phyloP scores from a whole-genome alignment of 345 rosid species.

The Orychophragmus violaceus region DNA sequence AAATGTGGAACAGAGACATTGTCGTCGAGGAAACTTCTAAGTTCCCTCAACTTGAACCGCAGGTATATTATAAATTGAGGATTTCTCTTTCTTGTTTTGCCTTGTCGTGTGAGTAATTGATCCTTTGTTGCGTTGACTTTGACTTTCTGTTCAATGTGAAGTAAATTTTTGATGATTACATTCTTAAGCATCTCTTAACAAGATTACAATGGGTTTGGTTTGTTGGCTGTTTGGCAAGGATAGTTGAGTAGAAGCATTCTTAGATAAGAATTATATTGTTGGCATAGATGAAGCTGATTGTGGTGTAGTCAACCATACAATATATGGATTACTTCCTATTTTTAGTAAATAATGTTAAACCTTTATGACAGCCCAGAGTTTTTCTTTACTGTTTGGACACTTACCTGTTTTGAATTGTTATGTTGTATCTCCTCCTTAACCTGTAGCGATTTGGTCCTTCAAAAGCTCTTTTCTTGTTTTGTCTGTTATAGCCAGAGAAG shows the following conservation, averaged over 20 bases:
- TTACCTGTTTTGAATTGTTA: not conserved
- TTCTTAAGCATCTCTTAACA: not conserved
- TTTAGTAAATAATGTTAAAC: too few species aligned
- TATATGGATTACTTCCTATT: too few species aligned
- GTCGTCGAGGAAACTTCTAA: constrained; percentile 62
- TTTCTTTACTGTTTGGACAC: not conserved
- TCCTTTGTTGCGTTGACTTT: constrained; percentile 10
- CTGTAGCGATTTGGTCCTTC: not conserved
- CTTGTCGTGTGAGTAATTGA: not conserved
- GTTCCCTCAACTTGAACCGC: constrained; percentile 62
- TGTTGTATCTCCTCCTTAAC: not conserved
- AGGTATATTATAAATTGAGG: too few species aligned
- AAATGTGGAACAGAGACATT: constrained; percentile 63
- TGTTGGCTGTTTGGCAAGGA: too few species aligned
- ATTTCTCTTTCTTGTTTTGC: not conserved
- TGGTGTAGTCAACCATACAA: too few species aligned
- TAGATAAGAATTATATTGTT: too few species aligned
- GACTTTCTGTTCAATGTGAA: not conserved
- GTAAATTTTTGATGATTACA: not conserved
- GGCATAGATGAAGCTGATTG: not conserved
- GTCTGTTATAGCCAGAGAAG: constrained; percentile 50
- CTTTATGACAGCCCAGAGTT: too few species aligned
- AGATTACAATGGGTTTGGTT: not conserved
- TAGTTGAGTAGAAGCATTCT: too few species aligned
- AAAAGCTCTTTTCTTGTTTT: not conserved